These are phyloP conservation scores for Candida awuae DNA, from an alignment of 805 yeast species.

Conservation along the genomic window DNA sequence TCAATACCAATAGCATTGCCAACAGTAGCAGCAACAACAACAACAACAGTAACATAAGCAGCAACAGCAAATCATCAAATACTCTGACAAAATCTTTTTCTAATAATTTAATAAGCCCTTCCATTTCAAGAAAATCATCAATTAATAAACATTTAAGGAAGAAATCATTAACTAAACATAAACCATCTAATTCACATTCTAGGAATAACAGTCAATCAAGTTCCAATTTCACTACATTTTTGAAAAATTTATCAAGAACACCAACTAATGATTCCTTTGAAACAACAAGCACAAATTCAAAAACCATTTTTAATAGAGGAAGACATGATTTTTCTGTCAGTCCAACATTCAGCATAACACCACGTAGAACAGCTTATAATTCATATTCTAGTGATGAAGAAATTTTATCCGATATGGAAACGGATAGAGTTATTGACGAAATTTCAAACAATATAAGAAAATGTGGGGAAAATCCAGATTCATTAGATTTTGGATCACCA, in stretches of 20 bases:
- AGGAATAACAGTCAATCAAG: constrained; percentile 7
- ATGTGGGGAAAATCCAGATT: constrained; percentile 1
- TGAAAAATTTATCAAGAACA: constrained; percentile 4
- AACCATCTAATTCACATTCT: constrained; percentile 1
- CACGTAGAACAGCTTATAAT: neutral
- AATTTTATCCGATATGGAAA: neutral
- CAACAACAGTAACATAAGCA: too few species aligned
- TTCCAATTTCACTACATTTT: constrained; percentile 1
- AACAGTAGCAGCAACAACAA: too few species aligned
- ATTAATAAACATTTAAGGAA: constrained; percentile 7
- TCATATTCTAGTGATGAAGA: constrained; percentile 6
- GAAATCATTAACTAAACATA: constrained; percentile 4
- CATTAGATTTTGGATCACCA: constrained; percentile 31
- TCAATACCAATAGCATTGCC: too few species aligned
- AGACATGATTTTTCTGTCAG: neutral
- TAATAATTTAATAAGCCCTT: neutral
- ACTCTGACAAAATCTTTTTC: constrained; percentile 5
- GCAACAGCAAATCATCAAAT: neutral
- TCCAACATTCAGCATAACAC: constrained; percentile 3
- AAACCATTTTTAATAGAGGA: neutral
- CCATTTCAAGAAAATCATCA: constrained; percentile 7
- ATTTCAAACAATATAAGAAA: too few species aligned
- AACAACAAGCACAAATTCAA: neutral
- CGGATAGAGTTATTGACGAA: constrained; percentile 11
- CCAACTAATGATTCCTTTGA: constrained; percentile 8